Evolutionary conservation across 2,329 filamentous ascomycete species (phyloP).

Genomic region (Colletotrichum cereale): DNA sequence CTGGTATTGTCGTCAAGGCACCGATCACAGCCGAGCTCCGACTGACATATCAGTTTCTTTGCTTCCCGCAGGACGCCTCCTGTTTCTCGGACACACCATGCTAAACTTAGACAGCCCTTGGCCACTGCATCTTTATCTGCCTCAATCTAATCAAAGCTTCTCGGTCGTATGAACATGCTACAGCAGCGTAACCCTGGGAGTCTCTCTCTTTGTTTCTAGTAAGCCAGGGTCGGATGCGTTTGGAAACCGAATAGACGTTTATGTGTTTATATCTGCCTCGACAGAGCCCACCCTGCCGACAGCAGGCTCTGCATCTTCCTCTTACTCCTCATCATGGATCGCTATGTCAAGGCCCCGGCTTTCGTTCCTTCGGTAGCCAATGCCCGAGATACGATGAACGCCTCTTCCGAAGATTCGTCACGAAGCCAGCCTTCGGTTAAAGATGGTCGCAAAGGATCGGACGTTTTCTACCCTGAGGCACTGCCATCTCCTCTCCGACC

Average conservation of each 20-base stretch:
- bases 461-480: neutral
- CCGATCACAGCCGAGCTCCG: neutral
- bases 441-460: neutral
- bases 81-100: neutral
- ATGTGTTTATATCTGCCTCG: slow-evolving; percentile 11
- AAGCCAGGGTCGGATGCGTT: neutral
- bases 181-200: too few species aligned
- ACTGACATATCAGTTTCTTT: slow-evolving; percentile 6
- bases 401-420: neutral
- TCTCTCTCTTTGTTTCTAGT: slow-evolving; percentile 6
- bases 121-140: neutral
- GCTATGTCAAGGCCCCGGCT: slow-evolving; percentile 19
- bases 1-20: slow-evolving; percentile 6
- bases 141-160: neutral
- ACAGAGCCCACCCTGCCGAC: neutral
- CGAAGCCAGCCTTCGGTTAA: too few species aligned
- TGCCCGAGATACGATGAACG: neutral
- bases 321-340: slow-evolving; percentile 11
- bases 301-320: neutral
- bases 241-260: neutral
- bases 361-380: slow-evolving; percentile 8
- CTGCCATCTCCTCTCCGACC: neutral
- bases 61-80: neutral
- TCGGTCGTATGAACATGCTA: neutral
- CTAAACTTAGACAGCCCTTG: slow-evolving; percentile 5